These are phyloP conservation scores for Apophysomyces sp. DNA, from an alignment of 371 early-diverging fungal species.

Conservation along the genomic window DNA sequence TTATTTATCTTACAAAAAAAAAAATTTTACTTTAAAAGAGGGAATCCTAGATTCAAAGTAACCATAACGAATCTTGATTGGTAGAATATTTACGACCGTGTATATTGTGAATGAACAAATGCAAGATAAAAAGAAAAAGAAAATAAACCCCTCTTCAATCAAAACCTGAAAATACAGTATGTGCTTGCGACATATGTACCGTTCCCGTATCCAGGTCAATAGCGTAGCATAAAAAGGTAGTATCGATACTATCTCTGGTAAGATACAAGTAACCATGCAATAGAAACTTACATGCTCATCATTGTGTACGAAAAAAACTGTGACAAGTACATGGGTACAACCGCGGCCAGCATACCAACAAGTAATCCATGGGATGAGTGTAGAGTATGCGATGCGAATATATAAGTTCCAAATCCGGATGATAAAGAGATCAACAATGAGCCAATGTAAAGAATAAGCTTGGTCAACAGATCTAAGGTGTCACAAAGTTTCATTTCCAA, in stretches of 20 bases:
- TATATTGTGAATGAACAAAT: background rate
- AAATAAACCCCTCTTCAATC: constrained; percentile 11
- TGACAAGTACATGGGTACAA: constrained; percentile 68
- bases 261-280: background rate
- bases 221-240: constrained; percentile 78
- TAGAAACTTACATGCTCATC: constrained; percentile 72
- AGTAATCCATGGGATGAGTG: constrained; percentile 70
- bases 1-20: too few relatives aligned
- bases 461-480: constrained; percentile 51
- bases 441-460: constrained; percentile 54
- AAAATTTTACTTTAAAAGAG: too few relatives aligned
- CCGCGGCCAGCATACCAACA: constrained; percentile 60
- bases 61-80: too few relatives aligned
- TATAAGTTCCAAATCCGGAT: constrained; percentile 63
- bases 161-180: constrained; percentile 43
- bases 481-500: background rate
- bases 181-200: constrained; percentile 56
- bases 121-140: background rate
- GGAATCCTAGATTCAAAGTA: too few relatives aligned
- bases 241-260: constrained; percentile 62
- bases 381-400: constrained; percentile 63
- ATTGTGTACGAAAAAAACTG: constrained; percentile 70
- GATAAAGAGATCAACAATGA: constrained; percentile 52
- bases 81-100: background rate
- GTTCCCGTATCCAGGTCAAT: constrained; percentile 76